Evolutionary conservation across 495 filamentous ascomycete genomes (phyloP), one percentile per base, ranked within the genome.

Genomic region (Penicillium samsonianum): DNA sequence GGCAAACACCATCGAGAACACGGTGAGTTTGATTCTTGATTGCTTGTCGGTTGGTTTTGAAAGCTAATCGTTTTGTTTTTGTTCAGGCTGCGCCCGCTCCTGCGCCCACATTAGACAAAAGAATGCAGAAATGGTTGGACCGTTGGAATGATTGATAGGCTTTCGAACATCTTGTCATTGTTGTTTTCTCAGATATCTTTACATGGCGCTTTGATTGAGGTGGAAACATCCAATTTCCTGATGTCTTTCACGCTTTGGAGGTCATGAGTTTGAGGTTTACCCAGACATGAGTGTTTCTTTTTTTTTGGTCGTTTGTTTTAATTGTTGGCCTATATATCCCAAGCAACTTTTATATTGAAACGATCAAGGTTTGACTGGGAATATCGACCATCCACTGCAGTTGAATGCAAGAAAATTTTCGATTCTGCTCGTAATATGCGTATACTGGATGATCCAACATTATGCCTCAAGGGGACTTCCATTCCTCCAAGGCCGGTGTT

Each of bases 1-100:
- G 19, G 71, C 81, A 16, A 60, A 67, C 28, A 84, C 78, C 64
- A 78, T 78, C 58, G 81, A 86, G 68, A 90, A 90, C 68, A 81
- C 85, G 40, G 87, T 90, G 80, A 60, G 83, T 78, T 44, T 22
- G 10, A 16, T 19, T 17, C 14, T 19, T 30, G 37, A 7, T 11
- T 31, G 16, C 0, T 37, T 22, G 2, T 25, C 23, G 6, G 0
- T 26, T n/a, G 9, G 20, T 11, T 1, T 23, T 16, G 4, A 37
- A 28, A 7, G 26, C 47, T 47, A 31, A 49, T 23, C 25, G 56
- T 33, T 28, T 43, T 4, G 9, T 5, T 47, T 48, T 10, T 48
- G 17, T 41, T 16, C 49, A 78, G 75, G 75, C 74, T 58, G 58
- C 73, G 12, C 73, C 74, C 9, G 75, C 74, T 30, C 38, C 67